phyloP scores from a whole-genome alignment of 2,329 filamentous ascomycete genomes.

The Aspergillus sp. region DNA sequence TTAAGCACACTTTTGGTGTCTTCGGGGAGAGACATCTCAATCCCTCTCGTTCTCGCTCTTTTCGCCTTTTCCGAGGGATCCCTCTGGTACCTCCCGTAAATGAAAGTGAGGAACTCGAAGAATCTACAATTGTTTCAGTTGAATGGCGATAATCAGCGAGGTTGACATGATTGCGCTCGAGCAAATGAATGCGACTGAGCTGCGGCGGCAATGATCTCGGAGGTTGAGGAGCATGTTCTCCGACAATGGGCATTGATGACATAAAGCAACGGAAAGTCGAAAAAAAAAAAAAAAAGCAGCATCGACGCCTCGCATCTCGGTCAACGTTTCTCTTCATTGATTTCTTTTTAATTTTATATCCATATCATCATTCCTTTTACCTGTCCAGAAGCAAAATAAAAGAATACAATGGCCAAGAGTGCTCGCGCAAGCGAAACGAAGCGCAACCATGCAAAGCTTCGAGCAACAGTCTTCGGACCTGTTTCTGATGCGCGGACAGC shows the following conservation, averaged over 20 bases:
- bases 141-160: neutral
- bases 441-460: slow-evolving; percentile 73
- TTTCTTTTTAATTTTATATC: neutral
- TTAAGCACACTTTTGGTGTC: slow-evolving; percentile 13
- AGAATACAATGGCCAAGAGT: slow-evolving; percentile 70
- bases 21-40: slow-evolving; percentile 26
- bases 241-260: slow-evolving; percentile 21
- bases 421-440: slow-evolving; percentile 72
- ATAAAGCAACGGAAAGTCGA: slow-evolving; percentile 21
- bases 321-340: slow-evolving; percentile 1
- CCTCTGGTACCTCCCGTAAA: neutral
- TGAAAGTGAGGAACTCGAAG: neutral
- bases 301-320: neutral
- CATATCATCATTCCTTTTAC: neutral
- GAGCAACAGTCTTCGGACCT: slow-evolving; percentile 75
- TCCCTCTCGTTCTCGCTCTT: neutral
- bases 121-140: neutral
- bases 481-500: slow-evolving; percentile 71
- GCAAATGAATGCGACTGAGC: slow-evolving; percentile 2
- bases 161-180: neutral
- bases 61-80: neutral
- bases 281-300: slow-evolving; percentile 2
- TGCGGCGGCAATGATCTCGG: slow-evolving; percentile 8
- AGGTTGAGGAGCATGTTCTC: slow-evolving; percentile 13
- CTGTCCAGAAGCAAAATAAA: no score